A percentile compares a stretch with the other conserved stretches of the same genome.
Evolutionary conservation across 2,329 filamentous ascomycete genomes (phyloP).

Genomic region (Neodidymelliopsis sp.): DNA sequence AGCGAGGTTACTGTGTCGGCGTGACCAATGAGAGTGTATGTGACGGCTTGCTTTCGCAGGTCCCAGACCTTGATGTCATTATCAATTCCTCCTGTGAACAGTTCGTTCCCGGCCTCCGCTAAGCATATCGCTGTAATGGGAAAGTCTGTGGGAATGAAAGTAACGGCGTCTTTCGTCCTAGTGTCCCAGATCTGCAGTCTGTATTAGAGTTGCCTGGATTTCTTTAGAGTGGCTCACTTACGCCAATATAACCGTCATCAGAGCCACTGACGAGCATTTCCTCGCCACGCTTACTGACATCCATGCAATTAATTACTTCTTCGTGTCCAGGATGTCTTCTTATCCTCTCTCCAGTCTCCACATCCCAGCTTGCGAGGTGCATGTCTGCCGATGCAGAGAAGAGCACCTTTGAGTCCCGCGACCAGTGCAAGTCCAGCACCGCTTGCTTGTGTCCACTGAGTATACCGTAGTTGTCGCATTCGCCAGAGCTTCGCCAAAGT

Average conservation of each 20-base stretch:
- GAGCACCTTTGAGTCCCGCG: slow-evolving; percentile 86
- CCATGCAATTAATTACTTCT: slow-evolving; percentile 92
- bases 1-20: slow-evolving; percentile 91
- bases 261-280: slow-evolving; percentile 90
- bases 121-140: slow-evolving; percentile 90
- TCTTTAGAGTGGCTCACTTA: slow-evolving; percentile 30
- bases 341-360: slow-evolving; percentile 91
- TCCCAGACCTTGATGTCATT: slow-evolving; percentile 99
- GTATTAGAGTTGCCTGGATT: slow-evolving; percentile 23
- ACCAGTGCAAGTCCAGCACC: slow-evolving; percentile 93
- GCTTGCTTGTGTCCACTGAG: slow-evolving; percentile 91
- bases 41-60: slow-evolving; percentile 85
- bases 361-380: slow-evolving; percentile 93
- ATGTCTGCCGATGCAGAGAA: slow-evolving; percentile 94
- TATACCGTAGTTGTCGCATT: slow-evolving; percentile 92
- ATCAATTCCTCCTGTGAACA: slow-evolving; percentile 94
- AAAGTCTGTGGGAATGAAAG: slow-evolving; percentile 89
- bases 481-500: slow-evolving; percentile 90
- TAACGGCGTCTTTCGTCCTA: slow-evolving; percentile 83
- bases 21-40: slow-evolving; percentile 89
- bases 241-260: slow-evolving; percentile 88
- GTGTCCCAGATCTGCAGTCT: slow-evolving; percentile 82
- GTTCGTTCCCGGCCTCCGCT: slow-evolving; percentile 93
- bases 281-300: slow-evolving; percentile 87
- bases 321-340: slow-evolving; percentile 92